These are phyloP conservation scores for Camellia oleifera DNA, from an alignment of 179 eudicot species.

Conservation along the genomic window DNA sequence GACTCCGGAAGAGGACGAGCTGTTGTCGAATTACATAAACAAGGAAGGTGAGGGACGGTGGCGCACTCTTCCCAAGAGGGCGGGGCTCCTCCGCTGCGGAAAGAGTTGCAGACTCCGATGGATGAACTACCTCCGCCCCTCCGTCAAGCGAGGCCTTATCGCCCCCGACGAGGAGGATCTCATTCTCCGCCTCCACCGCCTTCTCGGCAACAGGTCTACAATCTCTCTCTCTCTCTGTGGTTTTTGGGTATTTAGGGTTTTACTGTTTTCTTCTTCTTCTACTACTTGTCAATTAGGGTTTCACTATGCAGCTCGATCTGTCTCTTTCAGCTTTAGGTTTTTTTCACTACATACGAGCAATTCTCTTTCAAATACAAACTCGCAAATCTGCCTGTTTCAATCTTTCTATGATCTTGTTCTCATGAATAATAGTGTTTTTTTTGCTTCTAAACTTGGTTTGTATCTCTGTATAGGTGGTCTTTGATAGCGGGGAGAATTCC, in stretches of 20 bases:
- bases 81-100: constrained; percentile 41
- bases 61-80: constrained; percentile 40
- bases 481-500: constrained; percentile 54
- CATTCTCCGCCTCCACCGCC: constrained; percentile 44
- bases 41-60: constrained; percentile 47
- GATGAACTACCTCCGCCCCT: constrained; percentile 49
- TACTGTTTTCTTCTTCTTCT: background rate
- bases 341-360: background rate
- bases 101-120: constrained; percentile 51
- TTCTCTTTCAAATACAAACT: background rate
- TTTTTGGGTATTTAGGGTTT: background rate
- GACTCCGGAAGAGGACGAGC: constrained; percentile 50
- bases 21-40: constrained; percentile 29
- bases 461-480: constrained; percentile 30
- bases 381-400: too few species aligned
- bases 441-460: background rate
- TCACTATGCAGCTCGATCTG: constrained; percentile 4
- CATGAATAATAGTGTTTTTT: background rate
- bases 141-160: constrained; percentile 43
- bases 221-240: background rate
- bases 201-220: constrained; percentile 40
- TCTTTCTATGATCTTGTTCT: too few species aligned
- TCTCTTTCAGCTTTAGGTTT: background rate
- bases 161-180: constrained; percentile 44
- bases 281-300: background rate